A percentile compares a stretch with the other conserved stretches of the same genome.
Conservation (phyloP, 805 yeast genomes). For the Candida xiaguanensis region DNA sequence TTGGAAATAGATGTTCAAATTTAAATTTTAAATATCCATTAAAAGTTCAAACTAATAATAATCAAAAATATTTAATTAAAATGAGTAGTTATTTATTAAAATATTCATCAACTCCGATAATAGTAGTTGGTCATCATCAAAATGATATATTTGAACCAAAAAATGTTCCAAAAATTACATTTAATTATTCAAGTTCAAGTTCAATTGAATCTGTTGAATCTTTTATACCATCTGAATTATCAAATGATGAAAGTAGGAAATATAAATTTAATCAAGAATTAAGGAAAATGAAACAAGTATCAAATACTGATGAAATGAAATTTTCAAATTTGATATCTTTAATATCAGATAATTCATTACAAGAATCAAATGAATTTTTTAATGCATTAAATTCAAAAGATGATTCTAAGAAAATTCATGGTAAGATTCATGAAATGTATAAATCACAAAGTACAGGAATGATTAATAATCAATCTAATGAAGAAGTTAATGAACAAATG, state of each 20-base stretch:
- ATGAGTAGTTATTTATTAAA: slow-evolving; percentile 35
- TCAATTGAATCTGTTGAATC: slow-evolving; percentile 10
- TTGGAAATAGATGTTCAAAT: slow-evolving; percentile 38
- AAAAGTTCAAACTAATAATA: slow-evolving; percentile 17
- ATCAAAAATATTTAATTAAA: slow-evolving; percentile 30
- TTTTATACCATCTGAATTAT: slow-evolving; percentile 1
- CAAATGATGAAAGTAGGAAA: slow-evolving; percentile 4
- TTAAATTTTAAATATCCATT: slow-evolving; percentile 41
- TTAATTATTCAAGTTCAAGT: background rate
- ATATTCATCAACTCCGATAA: slow-evolving; percentile 37
- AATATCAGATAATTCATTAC: slow-evolving; percentile 21
- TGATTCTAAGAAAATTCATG: slow-evolving; percentile 21
- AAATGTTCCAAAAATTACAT: slow-evolving; percentile 1
- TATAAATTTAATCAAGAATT: background rate
- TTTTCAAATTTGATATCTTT: slow-evolving; percentile 6
- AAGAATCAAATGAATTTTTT: slow-evolving; percentile 24
- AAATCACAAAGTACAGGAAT: slow-evolving; percentile 15
- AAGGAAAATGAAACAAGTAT: background rate
- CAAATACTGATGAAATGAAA: slow-evolving; percentile 6
- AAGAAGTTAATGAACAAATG: slow-evolving; percentile 14
- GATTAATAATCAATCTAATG: background rate
- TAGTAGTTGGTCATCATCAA: slow-evolving; percentile 25
- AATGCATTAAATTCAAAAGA: slow-evolving; percentile 18
- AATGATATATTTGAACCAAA: background rate
- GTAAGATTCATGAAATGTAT: slow-evolving; percentile 36